Base-by-base conservation (phyloP, 805 yeast genomes). In the Metschnikowia kofuensis region DNA sequence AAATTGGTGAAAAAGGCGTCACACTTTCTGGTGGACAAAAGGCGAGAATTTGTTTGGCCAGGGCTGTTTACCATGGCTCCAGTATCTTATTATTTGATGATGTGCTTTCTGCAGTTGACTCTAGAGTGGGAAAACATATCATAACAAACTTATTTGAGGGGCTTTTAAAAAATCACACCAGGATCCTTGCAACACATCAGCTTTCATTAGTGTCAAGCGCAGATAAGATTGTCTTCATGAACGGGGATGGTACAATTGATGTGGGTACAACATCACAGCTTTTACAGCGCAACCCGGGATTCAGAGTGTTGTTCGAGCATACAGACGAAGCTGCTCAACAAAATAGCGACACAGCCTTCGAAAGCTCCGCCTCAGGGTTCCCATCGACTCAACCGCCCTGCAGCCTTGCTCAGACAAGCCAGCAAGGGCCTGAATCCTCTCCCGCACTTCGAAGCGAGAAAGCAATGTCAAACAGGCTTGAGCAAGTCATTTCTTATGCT, bases 271-370 rank as follows among this genome's bases (percentile, higher is more conserved):
- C 64, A 21, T 51, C 59, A 5, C 70, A 71, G 45, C 65, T 73
- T 48, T 52, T 51, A 15, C 42, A 38, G 7, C 60, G 68, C 48
- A 83, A 78, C 53, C 44, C 57, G 2, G 75, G 72, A 8, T 84
- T 87, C 59, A 67, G 66, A 16, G 71, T 75, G 12, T 69, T 85
- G 56, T 72, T 84, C 68, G 75, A 78, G 38, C 80, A 67, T 56
- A 68, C 75, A 49, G 49, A 56, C 32, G 67, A 63, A 12, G 45
- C 48, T 14, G 49, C 49, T 13, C 50, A 64, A 64, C 12, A 9
- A 14, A 15, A 1, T 10, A 6, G 27, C 8, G 44, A 50, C 11
- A 51, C 39, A 7, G 49, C 49, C 15, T 29, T 38, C 2, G 44
- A 35, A 30, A 44, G 39, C 48, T 11, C 21, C 14, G 41, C 13